phyloP scores from a whole-genome alignment of 306 rosid genomes.

The Prinsepia uniflora region DNA sequence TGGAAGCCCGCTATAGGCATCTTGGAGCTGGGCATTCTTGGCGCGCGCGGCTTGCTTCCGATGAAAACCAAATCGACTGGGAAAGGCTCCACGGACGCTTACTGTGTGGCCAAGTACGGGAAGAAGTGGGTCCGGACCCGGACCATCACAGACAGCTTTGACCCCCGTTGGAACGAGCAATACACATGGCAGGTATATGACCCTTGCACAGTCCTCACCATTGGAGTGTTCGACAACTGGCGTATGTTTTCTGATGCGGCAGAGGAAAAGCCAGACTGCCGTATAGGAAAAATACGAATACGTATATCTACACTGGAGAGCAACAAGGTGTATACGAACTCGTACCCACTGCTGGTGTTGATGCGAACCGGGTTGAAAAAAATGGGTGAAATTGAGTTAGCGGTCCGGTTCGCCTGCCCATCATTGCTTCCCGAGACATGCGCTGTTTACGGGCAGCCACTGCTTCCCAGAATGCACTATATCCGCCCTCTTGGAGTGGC shows the following conservation, averaged over 20 bases:
- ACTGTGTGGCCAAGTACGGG: constrained; percentile 63
- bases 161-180: constrained; percentile 69
- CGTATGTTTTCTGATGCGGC: constrained; percentile 34
- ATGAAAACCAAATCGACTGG: constrained; percentile 40
- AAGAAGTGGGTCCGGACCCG: constrained; percentile 63
- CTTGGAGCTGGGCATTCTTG: constrained; percentile 85
- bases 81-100: constrained; percentile 54
- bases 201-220: constrained; percentile 51
- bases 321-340: constrained; percentile 67
- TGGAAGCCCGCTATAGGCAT: constrained; percentile 89
- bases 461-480: constrained; percentile 85
- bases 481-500: constrained; percentile 85
- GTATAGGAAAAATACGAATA: constrained; percentile 72
- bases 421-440: constrained; percentile 71
- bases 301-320: constrained; percentile 88
- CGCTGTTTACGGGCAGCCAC: constrained; percentile 67
- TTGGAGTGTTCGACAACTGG: constrained; percentile 54
- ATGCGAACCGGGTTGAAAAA: constrained; percentile 64
- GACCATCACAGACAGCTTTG: constrained; percentile 46
- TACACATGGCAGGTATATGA: constrained; percentile 66
- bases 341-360: constrained; percentile 64
- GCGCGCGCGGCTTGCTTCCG: constrained; percentile 75
- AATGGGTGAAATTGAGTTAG: constrained; percentile 84
- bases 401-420: constrained; percentile 76
- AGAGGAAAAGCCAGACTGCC: constrained; percentile 36